Base-by-base conservation (phyloP, 768 basidiomycete species). In the Auricularia cornea region DNA sequence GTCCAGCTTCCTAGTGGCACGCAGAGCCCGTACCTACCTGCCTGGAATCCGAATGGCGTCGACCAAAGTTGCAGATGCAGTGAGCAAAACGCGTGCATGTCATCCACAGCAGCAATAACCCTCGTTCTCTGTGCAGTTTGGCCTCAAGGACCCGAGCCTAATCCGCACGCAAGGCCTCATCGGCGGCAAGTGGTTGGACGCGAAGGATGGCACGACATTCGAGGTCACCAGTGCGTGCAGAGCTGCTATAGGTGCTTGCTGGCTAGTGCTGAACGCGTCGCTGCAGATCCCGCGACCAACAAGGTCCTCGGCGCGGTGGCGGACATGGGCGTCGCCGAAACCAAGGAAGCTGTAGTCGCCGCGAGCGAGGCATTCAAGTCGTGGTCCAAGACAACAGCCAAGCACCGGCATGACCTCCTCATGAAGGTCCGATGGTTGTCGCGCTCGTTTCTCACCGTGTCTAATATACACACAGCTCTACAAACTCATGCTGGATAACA, bases 321-420 rank as follows among this genome's bases (percentile, higher is more conserved):
- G 3, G 96, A 98, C 71, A 91, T 97, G 88, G 90, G 88, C 11
- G 71, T 91, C 52, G 80, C 80, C 30, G 94, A 98, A 75, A 90
- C 92, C 11, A 86, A 86, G 68, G 79, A 85, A 66, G 97, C 95
- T 30, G 94, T 98, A 65, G 78, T 84, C 23, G 89, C 89, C 14
- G 97, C 97, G 11, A 75, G 79, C 5, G 83, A 79, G 59, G 92
- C 95, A 0, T 93, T 98, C 75, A 83, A 84, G 54, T 80, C 84
- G 0, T 99, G 93, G 93, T 84, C 89, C 67, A 85, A 79, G 70
- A 96, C 94, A 31, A 91, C 92, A 1, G 89, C 91, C 28, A 94
- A 92, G 88, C 73, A 89, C 61, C 86, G 94, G 51, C 92, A 94
- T 68, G 90, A 94, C 69, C 79, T 94, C 63, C 79, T 98, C 60